Base-by-base conservation (phyloP, 129 eudicot species). In the Glebionis coronaria region DNA sequence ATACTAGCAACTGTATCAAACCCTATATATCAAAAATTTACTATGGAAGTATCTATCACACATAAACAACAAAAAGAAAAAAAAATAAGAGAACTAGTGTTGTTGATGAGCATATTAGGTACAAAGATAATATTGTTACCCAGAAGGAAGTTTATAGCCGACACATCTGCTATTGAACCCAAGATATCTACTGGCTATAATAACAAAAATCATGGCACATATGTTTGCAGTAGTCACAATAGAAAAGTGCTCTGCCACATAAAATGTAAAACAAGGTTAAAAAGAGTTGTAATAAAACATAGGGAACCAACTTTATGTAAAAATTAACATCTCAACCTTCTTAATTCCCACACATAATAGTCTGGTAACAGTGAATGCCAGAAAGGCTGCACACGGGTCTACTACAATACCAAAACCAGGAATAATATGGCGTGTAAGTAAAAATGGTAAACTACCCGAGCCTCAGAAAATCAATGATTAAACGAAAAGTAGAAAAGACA, bases 1-100 rank as follows among this genome's bases (percentile, higher is more conserved):
- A 97, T 86, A 69, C 97, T 90, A 29, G 99, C 96, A 73, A 93
- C 99, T 19, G 95, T 82, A 93, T 93, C 99, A 69, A 93, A 93
- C 42, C 99, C 99, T 27, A 93, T 93, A 74, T 82, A 93, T 55
- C 97, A 80, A 76, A 93, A 93, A 79, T 89, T 89, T 76, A 93
- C 99, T 4, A 97, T 93, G 95, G 38, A 93, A 86, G 74, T 88
- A 91, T 80, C 97, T 91, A 63, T 25, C 12, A 73, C 60, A 51
- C 13, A 61, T 13, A 3, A 78, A 44, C 15, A 70, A 20, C 7
- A 78, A 45, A 25, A 14, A 28, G 18, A n/a, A 74, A 38, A 44
- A 23, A n/a, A 12, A n/a, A 14, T 5, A 11, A 23, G 42, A 65
- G 40, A 15, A 12, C n/a, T 18, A 52, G 5, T 44, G 65, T 70